Percentiles rank a stretch among this genome's conserved stretches.
Conservation (phyloP, 495 filamentous ascomycete species). For the Neurospora sp. region DNA sequence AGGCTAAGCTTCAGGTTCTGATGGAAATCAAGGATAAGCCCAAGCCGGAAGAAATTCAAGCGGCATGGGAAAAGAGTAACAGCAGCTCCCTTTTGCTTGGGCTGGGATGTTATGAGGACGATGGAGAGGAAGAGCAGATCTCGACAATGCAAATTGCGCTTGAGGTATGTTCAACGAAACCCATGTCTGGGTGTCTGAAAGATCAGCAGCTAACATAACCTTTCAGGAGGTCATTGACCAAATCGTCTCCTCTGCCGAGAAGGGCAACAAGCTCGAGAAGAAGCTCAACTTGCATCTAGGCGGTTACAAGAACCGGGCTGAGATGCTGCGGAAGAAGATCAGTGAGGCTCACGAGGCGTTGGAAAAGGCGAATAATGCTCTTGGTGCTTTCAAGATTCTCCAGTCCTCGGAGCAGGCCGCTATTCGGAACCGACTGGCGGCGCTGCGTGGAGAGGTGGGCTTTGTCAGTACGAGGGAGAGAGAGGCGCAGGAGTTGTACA, state of each 20-base stretch:
- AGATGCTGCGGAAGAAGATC: conserved; percentile 71
- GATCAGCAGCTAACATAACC: conserved; percentile 17
- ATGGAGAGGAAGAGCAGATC: conserved; percentile 55
- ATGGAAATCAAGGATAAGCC: conserved; percentile 55
- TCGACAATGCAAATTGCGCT: conserved; percentile 53
- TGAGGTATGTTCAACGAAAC: conserved; percentile 40
- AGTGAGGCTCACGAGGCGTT: conserved; percentile 68
- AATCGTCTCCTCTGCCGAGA: conserved; percentile 61
- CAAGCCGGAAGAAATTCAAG: conserved; percentile 51
- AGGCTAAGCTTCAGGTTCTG: conserved; percentile 67
- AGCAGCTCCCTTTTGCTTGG: conserved; percentile 54
- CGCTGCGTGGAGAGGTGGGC: conserved; percentile 68
- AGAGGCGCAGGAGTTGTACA: conserved; percentile 83
- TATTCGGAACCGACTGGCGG: conserved; percentile 60
- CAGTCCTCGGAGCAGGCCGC: conserved; percentile 70
- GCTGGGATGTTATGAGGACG: conserved; percentile 63
- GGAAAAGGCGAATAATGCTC: conserved; percentile 57
- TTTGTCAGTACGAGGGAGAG: conserved; percentile 76
- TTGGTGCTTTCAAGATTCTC: conserved; percentile 66
- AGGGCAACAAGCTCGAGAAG: conserved; percentile 81
- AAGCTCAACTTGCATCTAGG: conserved; percentile 82
- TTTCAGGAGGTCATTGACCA: conserved; percentile 58
- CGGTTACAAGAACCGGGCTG: conserved; percentile 82
- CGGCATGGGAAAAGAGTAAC: conserved; percentile 57
- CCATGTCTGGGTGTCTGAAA: background rate